Evolutionary conservation across 192 early-diverging fungal species (phyloP).

Genomic region (Coemansia umbellata): DNA sequence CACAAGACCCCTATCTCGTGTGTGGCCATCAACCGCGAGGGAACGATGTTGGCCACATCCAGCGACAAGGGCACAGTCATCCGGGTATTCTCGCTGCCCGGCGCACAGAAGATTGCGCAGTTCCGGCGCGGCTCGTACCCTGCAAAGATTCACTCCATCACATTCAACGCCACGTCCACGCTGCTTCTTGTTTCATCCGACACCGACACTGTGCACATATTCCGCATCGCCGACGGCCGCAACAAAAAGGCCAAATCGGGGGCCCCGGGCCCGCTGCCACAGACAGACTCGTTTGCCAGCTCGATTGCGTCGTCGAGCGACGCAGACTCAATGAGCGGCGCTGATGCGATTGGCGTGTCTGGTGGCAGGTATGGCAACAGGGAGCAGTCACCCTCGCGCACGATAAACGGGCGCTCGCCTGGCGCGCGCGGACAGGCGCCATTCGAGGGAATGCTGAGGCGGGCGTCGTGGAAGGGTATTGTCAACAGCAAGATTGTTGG

Average conservation of each 20-base stretch:
- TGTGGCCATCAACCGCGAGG: conserved; percentile 84
- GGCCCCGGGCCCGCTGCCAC: conserved; percentile 5
- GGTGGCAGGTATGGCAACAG: not conserved
- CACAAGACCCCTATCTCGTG: conserved; percentile 89
- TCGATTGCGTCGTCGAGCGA: conserved; percentile 18
- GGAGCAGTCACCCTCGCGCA: not conserved
- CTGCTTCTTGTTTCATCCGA: conserved; percentile 67
- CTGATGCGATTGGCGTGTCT: conserved; percentile 1
- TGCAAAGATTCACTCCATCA: conserved; percentile 86
- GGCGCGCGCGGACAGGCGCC: conserved; percentile 39
- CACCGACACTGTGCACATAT: conserved; percentile 96
- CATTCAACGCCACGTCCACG: conserved; percentile 65
- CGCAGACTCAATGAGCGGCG: conserved; percentile 13
- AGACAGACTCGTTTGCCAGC: conserved; percentile 31
- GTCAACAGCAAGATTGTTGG: conserved; percentile 65
- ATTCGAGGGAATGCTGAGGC: conserved; percentile 58
- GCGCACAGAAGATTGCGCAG: conserved; percentile 83
- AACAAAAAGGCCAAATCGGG: conserved; percentile 10
- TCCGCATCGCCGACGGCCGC: conserved; percentile 63
- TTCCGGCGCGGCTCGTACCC: conserved; percentile 93
- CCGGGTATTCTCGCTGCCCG: conserved; percentile 85
- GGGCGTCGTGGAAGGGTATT: conserved; percentile 52
- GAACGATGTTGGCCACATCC: conserved; percentile 90
- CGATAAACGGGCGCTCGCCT: conserved; percentile 1
- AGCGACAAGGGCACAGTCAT: conserved; percentile 99